Base-by-base conservation (phyloP, 192 early-diverging fungal species). In the Lobosporangium transversale region DNA sequence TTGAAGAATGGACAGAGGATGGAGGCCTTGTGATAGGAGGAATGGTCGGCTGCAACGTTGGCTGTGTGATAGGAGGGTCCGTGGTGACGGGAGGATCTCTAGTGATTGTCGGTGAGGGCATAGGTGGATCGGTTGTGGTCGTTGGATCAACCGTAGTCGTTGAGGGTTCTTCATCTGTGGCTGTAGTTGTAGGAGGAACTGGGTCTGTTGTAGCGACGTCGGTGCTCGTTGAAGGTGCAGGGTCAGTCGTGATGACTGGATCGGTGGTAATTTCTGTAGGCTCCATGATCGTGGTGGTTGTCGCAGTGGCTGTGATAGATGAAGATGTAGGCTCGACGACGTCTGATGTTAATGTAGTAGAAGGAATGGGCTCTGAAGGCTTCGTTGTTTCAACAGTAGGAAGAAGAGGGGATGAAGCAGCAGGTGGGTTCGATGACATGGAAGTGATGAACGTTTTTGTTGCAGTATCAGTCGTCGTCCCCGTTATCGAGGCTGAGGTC, bases 101-200 rank as follows among this genome's bases (percentile, higher is more conserved):
- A 4, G 61, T 63, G 4, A n/a, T 35, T 18, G n/a, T 35, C 11
- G 50, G 10, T 14, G 62, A 43, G 24, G 55, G 56, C 31, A n/a
- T 24, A 48, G 59, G 47, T 5, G 59, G 33, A 21, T 50, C 47
- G 29, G 49, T 63, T 15, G 50, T 64, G 10, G 61, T 62, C 4
- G 4, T 27, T 21, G 51, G 17, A 44, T 3, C 35, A 5, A 31
- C 10, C 7, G 61, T 24, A 53, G 47, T 57, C 21, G 52, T 31
- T 32, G 62, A 31, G 14, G 60, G 21, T 20, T 35, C 33, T 37
- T 31, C 0, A 42, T 45, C 51, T 20, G 60, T 62, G 10, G 30
- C 44, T 18, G 9, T 29, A 11, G 60, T 23, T 44, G 52, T 53
- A 6, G 31, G 48, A 20, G 29, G 24, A 17, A 32, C 26, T 48